Evolutionary conservation across 2,329 filamentous ascomycete genomes (phyloP), one percentile per base, ranked within the genome.

Genomic region (Ophiostoma himal-ulmi): DNA sequence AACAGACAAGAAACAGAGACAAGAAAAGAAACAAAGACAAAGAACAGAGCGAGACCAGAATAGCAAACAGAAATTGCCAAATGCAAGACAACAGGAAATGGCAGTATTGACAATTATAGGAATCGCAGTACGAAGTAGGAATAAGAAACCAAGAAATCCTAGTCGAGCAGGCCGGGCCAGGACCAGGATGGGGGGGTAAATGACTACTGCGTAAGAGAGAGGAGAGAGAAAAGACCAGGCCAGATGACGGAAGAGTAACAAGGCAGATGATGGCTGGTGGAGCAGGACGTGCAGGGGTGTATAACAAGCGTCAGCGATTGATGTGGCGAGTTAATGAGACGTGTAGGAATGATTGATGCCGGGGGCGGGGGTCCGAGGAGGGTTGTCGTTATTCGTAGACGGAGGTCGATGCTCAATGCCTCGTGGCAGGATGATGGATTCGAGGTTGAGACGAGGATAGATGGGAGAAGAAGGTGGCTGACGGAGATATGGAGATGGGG

Each of bases 201-300:
- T 30, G 30, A 30, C 2, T 30, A 30, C 30, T 30, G 30, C 3
- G 30, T 30, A 30, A 30, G 30, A 48, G 17, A 48, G 44, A 48
- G n/a, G 17, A 26, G 17, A 26, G 52, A 34, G 22, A 34, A 30
- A 26, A 62, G 57, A 26, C 57, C 57, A 62, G 57, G 57, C 62
- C 62, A 65, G 62, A 65, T 65, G 62, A 65, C 62, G 62, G 62
- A 30, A 65, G 62, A 37, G 30, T 14, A 64, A 36, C 26, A 37
- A 64, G 34, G 60, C 30, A 64, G 26, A 34, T 34, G 60, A 36
- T 64, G 60, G 54, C 54, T 60, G n/a, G 60, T 64, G 60, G 52
- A 57, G 52, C 5, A 26, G n/a, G 60, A 4, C 26, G 60, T 64
- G 60, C 60, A 64, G 60, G 60, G 60, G 30, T 64, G 26, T 64